phyloP scores from a whole-genome alignment of 768 basidiomycete species.

The Boletus rubropictus region DNA sequence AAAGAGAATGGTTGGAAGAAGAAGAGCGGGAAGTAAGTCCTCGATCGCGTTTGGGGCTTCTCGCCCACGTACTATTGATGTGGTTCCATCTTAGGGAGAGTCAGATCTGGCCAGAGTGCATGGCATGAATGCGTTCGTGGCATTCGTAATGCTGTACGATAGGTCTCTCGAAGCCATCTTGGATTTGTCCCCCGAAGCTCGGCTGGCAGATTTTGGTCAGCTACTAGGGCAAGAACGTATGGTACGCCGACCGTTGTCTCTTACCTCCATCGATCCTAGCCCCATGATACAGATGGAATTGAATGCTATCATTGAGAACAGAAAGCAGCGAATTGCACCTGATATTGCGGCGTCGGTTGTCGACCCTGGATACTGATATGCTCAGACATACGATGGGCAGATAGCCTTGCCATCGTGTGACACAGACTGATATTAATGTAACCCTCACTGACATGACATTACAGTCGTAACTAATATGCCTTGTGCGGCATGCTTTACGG shows the following conservation, averaged over 20 bases:
- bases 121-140: conserved; percentile 68
- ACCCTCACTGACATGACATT: conserved; percentile 24
- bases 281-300: conserved; percentile 26
- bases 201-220: conserved; percentile 40
- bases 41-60: conserved; percentile 9
- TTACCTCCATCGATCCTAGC: conserved; percentile 6
- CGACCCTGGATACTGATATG: conserved; percentile 12
- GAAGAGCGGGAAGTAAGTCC: conserved; percentile 47
- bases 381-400: conserved; percentile 4
- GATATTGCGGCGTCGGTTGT: conserved; percentile 9
- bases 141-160: conserved; percentile 57
- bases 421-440: conserved; percentile 25
- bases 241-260: conserved; percentile 35
- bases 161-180: conserved; percentile 52
- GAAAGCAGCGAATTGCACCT: conserved; percentile 27
- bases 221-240: conserved; percentile 48
- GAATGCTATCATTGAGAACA: conserved; percentile 34
- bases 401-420: conserved; percentile 6
- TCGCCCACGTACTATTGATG: conserved; percentile 12
- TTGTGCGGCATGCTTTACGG: conserved; percentile 13
- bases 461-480: conserved; percentile 23
- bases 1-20: conserved; percentile 56
- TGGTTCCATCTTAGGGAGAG: conserved; percentile 46
- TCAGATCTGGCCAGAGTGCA: conserved; percentile 46
- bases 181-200: conserved; percentile 41